These are phyloP conservation scores for Boletus rufocinnamomeus DNA, from an alignment of 768 basidiomycete species.

Conservation along the genomic window DNA sequence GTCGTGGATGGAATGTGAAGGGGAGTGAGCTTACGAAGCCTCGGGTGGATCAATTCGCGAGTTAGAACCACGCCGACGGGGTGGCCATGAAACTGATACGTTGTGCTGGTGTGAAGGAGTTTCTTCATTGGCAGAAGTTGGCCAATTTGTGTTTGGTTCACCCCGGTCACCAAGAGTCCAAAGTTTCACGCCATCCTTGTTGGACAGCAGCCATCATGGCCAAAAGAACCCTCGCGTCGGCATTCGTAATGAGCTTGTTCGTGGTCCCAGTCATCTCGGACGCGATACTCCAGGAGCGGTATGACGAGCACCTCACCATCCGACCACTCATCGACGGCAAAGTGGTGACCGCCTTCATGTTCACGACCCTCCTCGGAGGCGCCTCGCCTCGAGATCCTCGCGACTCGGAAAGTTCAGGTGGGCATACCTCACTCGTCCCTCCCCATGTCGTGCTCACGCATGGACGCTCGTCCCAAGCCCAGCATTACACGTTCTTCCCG, in stretches of 20 bases:
- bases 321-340: slow-evolving; percentile 79
- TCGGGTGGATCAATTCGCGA: too few species aligned
- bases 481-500: slow-evolving; percentile 88
- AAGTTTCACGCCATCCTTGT: background rate
- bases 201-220: background rate
- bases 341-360: slow-evolving; percentile 78
- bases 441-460: background rate
- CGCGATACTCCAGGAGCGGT: slow-evolving; percentile 33
- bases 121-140: too few species aligned
- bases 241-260: slow-evolving; percentile 14
- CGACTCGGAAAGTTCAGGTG: slow-evolving; percentile 47
- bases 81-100: too few species aligned
- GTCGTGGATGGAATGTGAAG: too few species aligned
- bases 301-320: slow-evolving; percentile 53
- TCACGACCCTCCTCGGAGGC: slow-evolving; percentile 62
- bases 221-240: slow-evolving; percentile 5
- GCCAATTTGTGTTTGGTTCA: background rate
- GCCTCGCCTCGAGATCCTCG: slow-evolving; percentile 57
- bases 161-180: too few species aligned
- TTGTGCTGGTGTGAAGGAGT: too few species aligned
- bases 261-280: slow-evolving; percentile 6
- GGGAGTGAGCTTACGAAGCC: too few species aligned
- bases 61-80: too few species aligned
- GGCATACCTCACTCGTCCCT: slow-evolving; percentile 34
- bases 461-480: slow-evolving; percentile 45